These are phyloP conservation scores for Colletotrichum musicola DNA, from an alignment of 2,329 filamentous ascomycete genomes.

Conservation along the genomic window DNA sequence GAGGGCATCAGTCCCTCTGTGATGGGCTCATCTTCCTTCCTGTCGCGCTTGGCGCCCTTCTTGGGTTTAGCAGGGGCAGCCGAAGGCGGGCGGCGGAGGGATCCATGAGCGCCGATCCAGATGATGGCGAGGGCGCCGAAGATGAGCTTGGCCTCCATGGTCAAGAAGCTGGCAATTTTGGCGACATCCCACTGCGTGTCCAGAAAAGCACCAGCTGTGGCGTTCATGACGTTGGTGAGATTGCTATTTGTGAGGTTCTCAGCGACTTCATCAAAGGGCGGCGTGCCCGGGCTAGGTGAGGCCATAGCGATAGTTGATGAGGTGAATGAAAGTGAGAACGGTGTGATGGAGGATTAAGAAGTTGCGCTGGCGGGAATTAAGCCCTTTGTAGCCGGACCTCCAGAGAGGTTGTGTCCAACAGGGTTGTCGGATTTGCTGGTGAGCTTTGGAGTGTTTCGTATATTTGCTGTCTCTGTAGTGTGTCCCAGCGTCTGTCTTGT, in stretches of 20 bases:
- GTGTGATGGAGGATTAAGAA: too few relatives aligned
- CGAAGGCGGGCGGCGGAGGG: slow-evolving; percentile 84
- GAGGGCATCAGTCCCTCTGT: slow-evolving; percentile 75
- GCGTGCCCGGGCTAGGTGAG: slow-evolving; percentile 25
- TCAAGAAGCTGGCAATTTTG: slow-evolving; percentile 41
- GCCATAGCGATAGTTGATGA: slow-evolving; percentile 22
- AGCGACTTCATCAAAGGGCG: slow-evolving; percentile 46
- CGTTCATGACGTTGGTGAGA: slow-evolving; percentile 41
- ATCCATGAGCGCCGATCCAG: slow-evolving; percentile 86
- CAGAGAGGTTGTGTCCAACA: too few relatives aligned
- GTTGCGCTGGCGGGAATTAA: background rate
- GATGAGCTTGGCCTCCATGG: slow-evolving; percentile 61
- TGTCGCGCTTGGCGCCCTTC: slow-evolving; percentile 57
- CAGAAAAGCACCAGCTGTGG: slow-evolving; percentile 45
- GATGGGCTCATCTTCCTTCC: slow-evolving; percentile 49
- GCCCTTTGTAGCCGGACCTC: too few relatives aligned
- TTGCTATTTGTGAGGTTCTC: slow-evolving; percentile 42
- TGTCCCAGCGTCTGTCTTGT: too few relatives aligned
- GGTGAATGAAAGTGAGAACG: background rate
- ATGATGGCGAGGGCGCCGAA: slow-evolving; percentile 84
- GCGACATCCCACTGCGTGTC: slow-evolving; percentile 52
- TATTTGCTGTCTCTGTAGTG: too few relatives aligned
- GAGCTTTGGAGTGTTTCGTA: background rate
- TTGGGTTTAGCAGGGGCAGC: slow-evolving; percentile 70
- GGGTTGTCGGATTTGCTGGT: background rate